Percentiles rank a stretch among this genome's conserved stretches.
Conservation (phyloP, 495 filamentous ascomycete genomes). For the Diplogelasinospora grovesii region DNA sequence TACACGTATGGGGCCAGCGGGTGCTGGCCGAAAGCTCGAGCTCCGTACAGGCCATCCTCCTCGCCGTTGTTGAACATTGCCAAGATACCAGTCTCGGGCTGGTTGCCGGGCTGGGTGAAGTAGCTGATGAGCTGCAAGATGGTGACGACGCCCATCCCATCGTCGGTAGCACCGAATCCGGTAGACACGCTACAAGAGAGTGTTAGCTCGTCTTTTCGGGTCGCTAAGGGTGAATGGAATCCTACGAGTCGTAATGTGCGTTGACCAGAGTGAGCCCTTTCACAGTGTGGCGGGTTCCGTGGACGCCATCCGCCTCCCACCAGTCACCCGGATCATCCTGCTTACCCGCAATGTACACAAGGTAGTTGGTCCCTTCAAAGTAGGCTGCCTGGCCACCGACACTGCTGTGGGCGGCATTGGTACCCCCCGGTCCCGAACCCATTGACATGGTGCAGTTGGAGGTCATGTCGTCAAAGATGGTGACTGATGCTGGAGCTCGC, state of each 20-base stretch:
- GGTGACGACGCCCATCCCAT: conserved; percentile 83
- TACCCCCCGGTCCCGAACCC: conserved; percentile 13
- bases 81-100: conserved; percentile 72
- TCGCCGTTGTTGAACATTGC: conserved; percentile 92
- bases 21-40: conserved; percentile 75
- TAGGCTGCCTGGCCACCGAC: conserved; percentile 49
- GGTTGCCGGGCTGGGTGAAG: conserved; percentile 71
- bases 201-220: conserved; percentile 7
- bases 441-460: conserved; percentile 64
- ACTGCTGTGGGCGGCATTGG: conserved; percentile 12
- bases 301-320: conserved; percentile 47
- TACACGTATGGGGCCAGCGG: conserved; percentile 70
- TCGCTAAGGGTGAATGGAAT: neutral
- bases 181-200: conserved; percentile 63
- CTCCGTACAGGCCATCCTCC: conserved; percentile 88
- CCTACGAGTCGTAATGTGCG: conserved; percentile 81
- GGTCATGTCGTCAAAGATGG: conserved; percentile 68
- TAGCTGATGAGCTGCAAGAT: conserved; percentile 82
- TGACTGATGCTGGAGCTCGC: conserved; percentile 31
- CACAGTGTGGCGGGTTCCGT: conserved; percentile 41
- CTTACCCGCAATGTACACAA: conserved; percentile 81
- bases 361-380: conserved; percentile 88
- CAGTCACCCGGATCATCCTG: conserved; percentile 61
- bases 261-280: conserved; percentile 84
- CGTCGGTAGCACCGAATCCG: conserved; percentile 84